Evolutionary conservation across 106 monocot species (phyloP), one percentile per base, ranked within the genome.

Genomic region (Allium cepa): DNA sequence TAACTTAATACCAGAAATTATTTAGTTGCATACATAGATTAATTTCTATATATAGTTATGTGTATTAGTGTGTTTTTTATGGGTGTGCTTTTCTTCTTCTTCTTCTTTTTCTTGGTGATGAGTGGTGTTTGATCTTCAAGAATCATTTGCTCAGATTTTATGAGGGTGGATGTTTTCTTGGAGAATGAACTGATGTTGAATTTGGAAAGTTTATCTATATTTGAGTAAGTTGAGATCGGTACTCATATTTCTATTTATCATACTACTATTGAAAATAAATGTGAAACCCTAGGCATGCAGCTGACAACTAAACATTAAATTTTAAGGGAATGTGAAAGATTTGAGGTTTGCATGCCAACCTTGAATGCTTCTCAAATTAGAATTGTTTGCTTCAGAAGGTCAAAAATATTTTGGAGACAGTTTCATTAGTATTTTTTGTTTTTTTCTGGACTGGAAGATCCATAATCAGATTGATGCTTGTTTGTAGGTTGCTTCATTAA

Each of bases 131-230:
- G 64, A 7, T 60, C 10, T 10, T 3, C 36, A 36, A 36, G 36
- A 4, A 36, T 36, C 22, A 60, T 12, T 55, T 55, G 53, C 53
- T 60, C 8, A 60, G 49, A 26, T 46, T 15, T 17, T 9, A 49
- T 11, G 49, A 15, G 64, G 64, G 64, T 48, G 64, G 49, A 64
- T 64, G 46, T 49, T 64, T 64, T 64, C 49, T 49, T 28, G 47
- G 64, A 64, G 49, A 49, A 64, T 48, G 64, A 64, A 36, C 36
- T 36, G 64, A 64, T 48, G 9, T 16, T 48, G 11, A 64, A 64
- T 64, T 64, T 64, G 64, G 64, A 64, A 48, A 26, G 49, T 49
- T 64, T 64, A 46, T 64, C 49, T 64, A 49, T 46, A 14, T 48
- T 48, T 47, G 17, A 64, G 64, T 48, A 49, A 64, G 16, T 49